Evolutionary conservation across 495 filamentous ascomycete genomes (phyloP).

Genomic region (Talaromyces borbonicus): DNA sequence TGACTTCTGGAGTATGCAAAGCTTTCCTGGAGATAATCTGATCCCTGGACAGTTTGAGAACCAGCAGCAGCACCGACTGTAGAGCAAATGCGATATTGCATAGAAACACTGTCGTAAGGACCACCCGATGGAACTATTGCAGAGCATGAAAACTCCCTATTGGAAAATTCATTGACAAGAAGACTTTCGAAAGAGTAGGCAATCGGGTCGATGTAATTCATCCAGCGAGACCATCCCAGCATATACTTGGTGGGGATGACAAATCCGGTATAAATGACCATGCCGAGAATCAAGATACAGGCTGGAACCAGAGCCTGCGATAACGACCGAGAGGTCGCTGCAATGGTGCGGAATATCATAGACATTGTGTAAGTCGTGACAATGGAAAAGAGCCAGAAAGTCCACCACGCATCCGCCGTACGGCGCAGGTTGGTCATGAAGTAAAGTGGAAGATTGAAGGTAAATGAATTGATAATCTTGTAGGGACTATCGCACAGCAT

Average conservation of each 20-base stretch:
- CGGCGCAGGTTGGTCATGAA: constrained; percentile 78
- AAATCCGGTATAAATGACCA: constrained; percentile 88
- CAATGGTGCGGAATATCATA: constrained; percentile 75
- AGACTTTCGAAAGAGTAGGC: constrained; percentile 79
- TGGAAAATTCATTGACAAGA: constrained; percentile 83
- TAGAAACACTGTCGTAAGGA: constrained; percentile 40
- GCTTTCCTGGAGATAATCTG: constrained; percentile 51
- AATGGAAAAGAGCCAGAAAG: constrained; percentile 66
- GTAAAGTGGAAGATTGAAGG: constrained; percentile 68
- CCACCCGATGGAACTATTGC: constrained; percentile 47
- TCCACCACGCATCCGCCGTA: constrained; percentile 72
- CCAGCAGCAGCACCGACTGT: constrained; percentile 55
- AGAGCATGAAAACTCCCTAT: constrained; percentile 53
- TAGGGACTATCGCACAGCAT: constrained; percentile 74
- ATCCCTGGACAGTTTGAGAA: constrained; percentile 46
- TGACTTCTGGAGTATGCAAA: constrained; percentile 53
- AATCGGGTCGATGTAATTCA: constrained; percentile 79
- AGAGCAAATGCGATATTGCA: constrained; percentile 42
- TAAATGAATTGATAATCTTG: constrained; percentile 41
- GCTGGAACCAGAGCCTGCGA: constrained; percentile 78
- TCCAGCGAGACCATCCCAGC: constrained; percentile 77
- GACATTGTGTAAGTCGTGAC: constrained; percentile 61
- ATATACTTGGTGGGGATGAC: constrained; percentile 64
- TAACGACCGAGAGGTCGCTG: constrained; percentile 65
- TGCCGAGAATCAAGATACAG: constrained; percentile 67